A percentile compares a stretch with the other conserved stretches of the same genome.
Evolutionary conservation across 2,329 filamentous ascomycete species (phyloP).

Genomic region (Gaeumannomyces sp.): DNA sequence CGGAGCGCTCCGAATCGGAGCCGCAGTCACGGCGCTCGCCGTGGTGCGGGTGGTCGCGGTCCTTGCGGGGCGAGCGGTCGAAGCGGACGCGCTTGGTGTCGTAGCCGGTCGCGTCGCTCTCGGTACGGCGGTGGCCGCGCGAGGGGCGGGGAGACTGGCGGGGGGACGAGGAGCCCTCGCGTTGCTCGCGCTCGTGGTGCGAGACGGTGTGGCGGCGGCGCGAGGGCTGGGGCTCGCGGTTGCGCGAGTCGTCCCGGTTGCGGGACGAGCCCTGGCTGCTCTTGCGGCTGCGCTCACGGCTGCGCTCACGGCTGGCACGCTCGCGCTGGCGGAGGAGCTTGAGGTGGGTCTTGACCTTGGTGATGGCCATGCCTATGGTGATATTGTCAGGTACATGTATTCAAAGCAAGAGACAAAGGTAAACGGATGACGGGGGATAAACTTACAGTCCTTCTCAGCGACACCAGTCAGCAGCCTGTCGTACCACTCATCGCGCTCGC

Average conservation of each 20-base stretch:
- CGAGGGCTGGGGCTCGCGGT: background rate
- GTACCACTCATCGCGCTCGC: slow-evolving; percentile 22
- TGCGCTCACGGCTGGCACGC: background rate
- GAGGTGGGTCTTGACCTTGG: slow-evolving; percentile 1
- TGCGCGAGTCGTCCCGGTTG: background rate
- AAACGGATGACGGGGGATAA: background rate
- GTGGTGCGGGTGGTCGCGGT: background rate
- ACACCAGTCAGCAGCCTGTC: slow-evolving; percentile 22
- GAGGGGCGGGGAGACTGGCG: background rate
- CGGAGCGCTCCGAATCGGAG: background rate
- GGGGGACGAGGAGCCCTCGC: background rate
- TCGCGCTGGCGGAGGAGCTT: slow-evolving; percentile 1
- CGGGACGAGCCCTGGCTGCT: background rate
- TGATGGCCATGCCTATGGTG: slow-evolving; percentile 1
- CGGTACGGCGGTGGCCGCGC: background rate
- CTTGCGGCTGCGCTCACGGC: background rate
- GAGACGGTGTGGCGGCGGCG: slow-evolving; percentile 3
- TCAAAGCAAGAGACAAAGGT: background rate
- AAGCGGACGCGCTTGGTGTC: slow-evolving; percentile 1
- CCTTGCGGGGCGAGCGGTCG: background rate
- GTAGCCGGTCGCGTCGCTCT: background rate
- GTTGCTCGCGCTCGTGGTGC: background rate
- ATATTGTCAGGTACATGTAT: background rate
- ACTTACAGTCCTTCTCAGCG: slow-evolving; percentile 23
- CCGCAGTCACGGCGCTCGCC: background rate